Percentiles rank a stretch among this genome's conserved stretches.
Conservation (phyloP, 1,284 basidiomycete genomes). For the Ganoderma multipileum region DNA sequence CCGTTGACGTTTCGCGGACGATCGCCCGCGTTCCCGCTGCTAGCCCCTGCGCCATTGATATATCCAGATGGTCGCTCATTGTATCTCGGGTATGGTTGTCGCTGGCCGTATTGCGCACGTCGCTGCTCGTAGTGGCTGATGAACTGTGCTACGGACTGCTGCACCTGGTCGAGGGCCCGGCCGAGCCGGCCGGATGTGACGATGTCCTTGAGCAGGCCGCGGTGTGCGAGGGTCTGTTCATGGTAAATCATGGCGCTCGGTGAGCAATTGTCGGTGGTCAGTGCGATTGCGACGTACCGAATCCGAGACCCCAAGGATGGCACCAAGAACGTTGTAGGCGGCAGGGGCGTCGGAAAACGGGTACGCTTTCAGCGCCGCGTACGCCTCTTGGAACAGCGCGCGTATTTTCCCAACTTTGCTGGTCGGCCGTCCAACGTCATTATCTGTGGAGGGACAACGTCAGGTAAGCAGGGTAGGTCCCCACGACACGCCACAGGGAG, state of each 20-base stretch:
- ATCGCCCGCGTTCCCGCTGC: neutral
- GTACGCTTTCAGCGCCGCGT: slow-evolving; percentile 30
- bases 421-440: slow-evolving; percentile 49
- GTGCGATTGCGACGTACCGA: slow-evolving; percentile 8
- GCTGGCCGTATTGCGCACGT: slow-evolving; percentile 10
- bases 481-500: neutral
- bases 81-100: slow-evolving; percentile 9
- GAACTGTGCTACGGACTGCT: slow-evolving; percentile 5
- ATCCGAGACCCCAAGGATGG: slow-evolving; percentile 34
- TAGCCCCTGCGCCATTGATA: neutral
- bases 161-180: slow-evolving; percentile 18
- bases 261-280: too few relatives aligned
- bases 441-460: slow-evolving; percentile 32
- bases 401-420: slow-evolving; percentile 43
- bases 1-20: slow-evolving; percentile 2
- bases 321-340: slow-evolving; percentile 35
- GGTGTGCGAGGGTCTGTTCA: slow-evolving; percentile 26
- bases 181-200: slow-evolving; percentile 25
- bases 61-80: slow-evolving; percentile 2
- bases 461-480: neutral
- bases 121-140: neutral
- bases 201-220: slow-evolving; percentile 22
- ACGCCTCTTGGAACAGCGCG: slow-evolving; percentile 45
- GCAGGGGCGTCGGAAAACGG: slow-evolving; percentile 20
- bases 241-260: neutral